Evolutionary conservation across 345 rosid species (phyloP), one percentile per base, ranked within the genome.

Genomic region (Salix caprea): DNA sequence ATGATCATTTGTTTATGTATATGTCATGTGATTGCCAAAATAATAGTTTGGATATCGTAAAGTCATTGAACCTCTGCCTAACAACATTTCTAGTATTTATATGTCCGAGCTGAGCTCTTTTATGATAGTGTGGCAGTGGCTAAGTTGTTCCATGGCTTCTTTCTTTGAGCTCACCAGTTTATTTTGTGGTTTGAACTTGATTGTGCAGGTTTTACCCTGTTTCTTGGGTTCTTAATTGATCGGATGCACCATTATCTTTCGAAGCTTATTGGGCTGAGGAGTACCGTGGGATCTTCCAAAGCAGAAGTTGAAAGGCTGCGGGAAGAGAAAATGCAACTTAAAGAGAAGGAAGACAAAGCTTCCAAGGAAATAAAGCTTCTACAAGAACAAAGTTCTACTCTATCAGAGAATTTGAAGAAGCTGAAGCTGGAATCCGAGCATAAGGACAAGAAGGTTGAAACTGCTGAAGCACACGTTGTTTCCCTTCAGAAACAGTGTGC

Each of bases 401-500:
- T 90, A 28, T 82, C 88, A 16, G 89, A 85, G 79, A 85, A 81
- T 67, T 76, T 92, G 82, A 88, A 86, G 88, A 94, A 87, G 82
- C 77, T 87, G 81, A 92, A 92, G 82, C 54, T 69, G 30, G 97
- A 92, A 85, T 79, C 81, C 1, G 91, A 85, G 82, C 90, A 86
- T 76, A 94, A 90, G 85, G 94, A 88, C 81, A 87, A 84, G 78
- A 82, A 85, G 85, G 82, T 91, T 1, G 92, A 89, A 86, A 90
- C 93, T 14, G 94, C 96, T 3, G 97, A 92, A 80, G 86, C 89
- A 6, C 96, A 94, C 56, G 99, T 95, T 4, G 76, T 81, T 3
- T 71, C 92, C 58, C 99, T 95, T 34, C 97, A 93, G 78, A 90
- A 91, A 61, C 99, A 91, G 75, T 88, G 97, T 56, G 92, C 94